A percentile compares a stretch with the other conserved stretches of the same genome.
Evolutionary conservation across 495 filamentous ascomycete species (phyloP).

Genomic region (Collariella sp.): DNA sequence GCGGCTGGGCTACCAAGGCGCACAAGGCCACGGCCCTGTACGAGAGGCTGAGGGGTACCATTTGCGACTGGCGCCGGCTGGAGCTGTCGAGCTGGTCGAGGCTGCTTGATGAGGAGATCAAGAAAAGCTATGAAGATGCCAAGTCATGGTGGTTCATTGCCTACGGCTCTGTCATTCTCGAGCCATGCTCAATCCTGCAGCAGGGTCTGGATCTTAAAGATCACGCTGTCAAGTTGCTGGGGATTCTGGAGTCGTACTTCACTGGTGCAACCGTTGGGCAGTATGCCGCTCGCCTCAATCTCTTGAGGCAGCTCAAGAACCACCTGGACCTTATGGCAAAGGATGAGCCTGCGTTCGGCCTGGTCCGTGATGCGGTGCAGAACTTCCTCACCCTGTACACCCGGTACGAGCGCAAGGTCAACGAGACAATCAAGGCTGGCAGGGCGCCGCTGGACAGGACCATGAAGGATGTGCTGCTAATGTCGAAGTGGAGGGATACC

Average conservation of each 20-base stretch:
- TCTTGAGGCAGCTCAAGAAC: slow-evolving; percentile 62
- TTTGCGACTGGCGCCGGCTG: slow-evolving; percentile 79
- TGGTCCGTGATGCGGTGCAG: slow-evolving; percentile 51
- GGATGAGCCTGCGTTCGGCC: slow-evolving; percentile 45
- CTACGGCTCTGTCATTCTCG: slow-evolving; percentile 76
- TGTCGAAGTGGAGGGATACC: slow-evolving; percentile 94
- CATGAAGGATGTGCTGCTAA: slow-evolving; percentile 75
- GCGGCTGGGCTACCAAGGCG: slow-evolving; percentile 68
- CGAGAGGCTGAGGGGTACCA: slow-evolving; percentile 62
- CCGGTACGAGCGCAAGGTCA: slow-evolving; percentile 56
- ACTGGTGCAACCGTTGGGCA: slow-evolving; percentile 68
- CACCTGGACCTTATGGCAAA: slow-evolving; percentile 50
- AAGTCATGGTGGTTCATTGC: slow-evolving; percentile 95
- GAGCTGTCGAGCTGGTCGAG: slow-evolving; percentile 88
- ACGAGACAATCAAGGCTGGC: slow-evolving; percentile 53
- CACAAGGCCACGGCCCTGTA: slow-evolving; percentile 61
- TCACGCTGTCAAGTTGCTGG: slow-evolving; percentile 59
- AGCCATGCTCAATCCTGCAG: slow-evolving; percentile 54
- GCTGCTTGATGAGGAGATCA: slow-evolving; percentile 76
- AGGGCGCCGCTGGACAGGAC: slow-evolving; percentile 66
- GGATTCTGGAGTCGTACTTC: slow-evolving; percentile 67
- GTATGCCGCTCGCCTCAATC: slow-evolving; percentile 58
- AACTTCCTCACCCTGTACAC: slow-evolving; percentile 70
- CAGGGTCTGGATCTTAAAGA: slow-evolving; percentile 46
- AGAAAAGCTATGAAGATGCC: slow-evolving; percentile 64